Evolutionary conservation across 2,329 filamentous ascomycete species (phyloP).

Genomic region (Sporothrix inflata): DNA sequence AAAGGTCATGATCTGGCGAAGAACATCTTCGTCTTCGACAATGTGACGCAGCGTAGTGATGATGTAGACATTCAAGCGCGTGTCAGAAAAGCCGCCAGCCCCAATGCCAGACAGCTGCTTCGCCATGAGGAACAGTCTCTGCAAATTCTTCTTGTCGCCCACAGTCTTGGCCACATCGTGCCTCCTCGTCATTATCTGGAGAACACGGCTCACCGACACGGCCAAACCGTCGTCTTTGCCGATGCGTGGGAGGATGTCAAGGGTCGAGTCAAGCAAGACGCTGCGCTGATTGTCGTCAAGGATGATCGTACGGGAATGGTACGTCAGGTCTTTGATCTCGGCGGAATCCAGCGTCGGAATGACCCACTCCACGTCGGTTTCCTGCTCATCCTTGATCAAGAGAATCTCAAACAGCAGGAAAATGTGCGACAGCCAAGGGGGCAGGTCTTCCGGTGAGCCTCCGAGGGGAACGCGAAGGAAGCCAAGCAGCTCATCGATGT

Average conservation of each 20-base stretch:
- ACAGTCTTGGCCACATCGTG: slow-evolving; percentile 74
- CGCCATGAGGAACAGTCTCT: slow-evolving; percentile 90
- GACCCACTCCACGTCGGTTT: slow-evolving; percentile 73
- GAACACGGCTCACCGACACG: slow-evolving; percentile 77
- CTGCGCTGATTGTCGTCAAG: slow-evolving; percentile 67
- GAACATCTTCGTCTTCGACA: slow-evolving; percentile 87
- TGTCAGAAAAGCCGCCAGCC: slow-evolving; percentile 69
- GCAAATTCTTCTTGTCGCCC: slow-evolving; percentile 85
- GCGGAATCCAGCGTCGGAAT: slow-evolving; percentile 56
- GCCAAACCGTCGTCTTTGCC: slow-evolving; percentile 86
- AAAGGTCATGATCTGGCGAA: slow-evolving; percentile 88
- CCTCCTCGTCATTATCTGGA: slow-evolving; percentile 85
- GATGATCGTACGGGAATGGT: slow-evolving; percentile 63
- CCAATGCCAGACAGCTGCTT: slow-evolving; percentile 84
- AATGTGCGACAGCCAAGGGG: slow-evolving; percentile 90
- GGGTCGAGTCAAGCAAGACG: slow-evolving; percentile 73
- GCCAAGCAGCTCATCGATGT: slow-evolving; percentile 72
- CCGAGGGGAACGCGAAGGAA: slow-evolving; percentile 75
- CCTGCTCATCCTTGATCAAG: slow-evolving; percentile 85
- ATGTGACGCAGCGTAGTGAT: slow-evolving; percentile 90
- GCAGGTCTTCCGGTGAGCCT: slow-evolving; percentile 73
- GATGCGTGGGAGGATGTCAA: slow-evolving; percentile 82
- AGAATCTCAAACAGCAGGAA: slow-evolving; percentile 88
- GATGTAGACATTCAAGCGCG: slow-evolving; percentile 62
- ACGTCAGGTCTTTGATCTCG: slow-evolving; percentile 55